Base-by-base conservation (phyloP, 148 eudicot genomes). In the Camellia lanceoleosa region DNA sequence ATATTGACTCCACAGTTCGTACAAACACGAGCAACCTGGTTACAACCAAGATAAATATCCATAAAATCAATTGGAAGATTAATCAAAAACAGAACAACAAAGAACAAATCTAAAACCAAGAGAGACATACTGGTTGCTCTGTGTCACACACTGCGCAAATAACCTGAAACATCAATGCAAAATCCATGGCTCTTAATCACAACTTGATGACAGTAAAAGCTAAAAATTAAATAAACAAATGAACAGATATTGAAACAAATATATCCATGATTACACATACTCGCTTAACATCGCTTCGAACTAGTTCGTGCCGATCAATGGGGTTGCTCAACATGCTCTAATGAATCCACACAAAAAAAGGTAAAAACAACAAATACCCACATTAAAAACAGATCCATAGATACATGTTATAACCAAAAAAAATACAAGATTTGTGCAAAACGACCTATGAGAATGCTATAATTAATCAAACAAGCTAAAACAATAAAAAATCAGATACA, bases 71-170 rank as follows among this genome's bases (percentile, higher is more conserved):
- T 47, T 84, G 47, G 54, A 67, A 64, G n/a, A 61, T 60, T 49
- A 8, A 4, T 52, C 54, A 61, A 66, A 77, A 15, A 66, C 74
- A 59, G 47, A 71, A 52, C 68, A 20, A 61, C 52, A 13, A 79
- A 87, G 73, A 58, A 30, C 64, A 58, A 44, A 63, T 78, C 3
- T 78, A 46, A 77, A 68, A 70, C 41, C 46, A 75, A 77, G 64
- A 84, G 12, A 77, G 49, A 88, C 91, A 82, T 83, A 93, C 97
- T 49, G 94, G 98, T 82, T 97, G 98, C 80, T 97, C 99, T 73
- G 99, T 94, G 82, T 97, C 99, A 86, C 98, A 97, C 62, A 97
- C 94, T 73, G 91, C 85, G 85, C 99, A 97, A 70, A 94, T 86
- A 71, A 94, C 97, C 98, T 97, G 88, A 71, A 85, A 76, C 9